phyloP scores from a whole-genome alignment of 2,329 filamentous ascomycete species.

The Arthrobotrys iridis region DNA sequence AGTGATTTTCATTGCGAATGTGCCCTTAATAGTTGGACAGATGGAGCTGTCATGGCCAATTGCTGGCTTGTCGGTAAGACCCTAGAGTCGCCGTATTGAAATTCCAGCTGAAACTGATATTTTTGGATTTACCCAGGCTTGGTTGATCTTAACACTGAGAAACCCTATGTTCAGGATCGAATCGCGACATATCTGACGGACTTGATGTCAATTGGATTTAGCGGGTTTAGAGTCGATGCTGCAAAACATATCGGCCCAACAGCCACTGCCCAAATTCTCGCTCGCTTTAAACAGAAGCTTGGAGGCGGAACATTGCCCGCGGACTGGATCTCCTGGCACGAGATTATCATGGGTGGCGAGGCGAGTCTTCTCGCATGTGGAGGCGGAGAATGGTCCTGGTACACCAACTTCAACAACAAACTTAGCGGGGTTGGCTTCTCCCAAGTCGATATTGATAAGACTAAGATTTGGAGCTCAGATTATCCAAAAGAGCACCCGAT shows the following conservation, averaged over 20 bases:
- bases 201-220: conserved; percentile 59
- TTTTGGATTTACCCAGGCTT: conserved; percentile 51
- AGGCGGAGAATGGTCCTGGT: conserved; percentile 59
- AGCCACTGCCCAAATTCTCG: conserved; percentile 58
- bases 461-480: conserved; percentile 59
- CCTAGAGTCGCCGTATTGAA: too few relatives aligned
- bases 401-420: conserved; percentile 58
- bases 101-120: background rate
- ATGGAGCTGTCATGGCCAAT: conserved; percentile 58
- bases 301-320: conserved; percentile 57
- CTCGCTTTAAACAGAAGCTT: conserved; percentile 57
- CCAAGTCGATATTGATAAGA: conserved; percentile 57
- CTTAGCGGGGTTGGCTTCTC: conserved; percentile 56
- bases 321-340: conserved; percentile 59
- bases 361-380: conserved; percentile 57
- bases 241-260: conserved; percentile 59
- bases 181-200: conserved; percentile 59
- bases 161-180: conserved; percentile 59
- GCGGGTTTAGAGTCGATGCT: conserved; percentile 59
- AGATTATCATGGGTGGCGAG: conserved; percentile 59
- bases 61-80: conserved; percentile 56
- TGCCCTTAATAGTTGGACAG: conserved; percentile 58
- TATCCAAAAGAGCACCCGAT: conserved; percentile 50
- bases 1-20: conserved; percentile 60
- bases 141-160: conserved; percentile 59